phyloP scores from a whole-genome alignment of 1,284 basidiomycete species.

The Rhodotorula sp. region DNA sequence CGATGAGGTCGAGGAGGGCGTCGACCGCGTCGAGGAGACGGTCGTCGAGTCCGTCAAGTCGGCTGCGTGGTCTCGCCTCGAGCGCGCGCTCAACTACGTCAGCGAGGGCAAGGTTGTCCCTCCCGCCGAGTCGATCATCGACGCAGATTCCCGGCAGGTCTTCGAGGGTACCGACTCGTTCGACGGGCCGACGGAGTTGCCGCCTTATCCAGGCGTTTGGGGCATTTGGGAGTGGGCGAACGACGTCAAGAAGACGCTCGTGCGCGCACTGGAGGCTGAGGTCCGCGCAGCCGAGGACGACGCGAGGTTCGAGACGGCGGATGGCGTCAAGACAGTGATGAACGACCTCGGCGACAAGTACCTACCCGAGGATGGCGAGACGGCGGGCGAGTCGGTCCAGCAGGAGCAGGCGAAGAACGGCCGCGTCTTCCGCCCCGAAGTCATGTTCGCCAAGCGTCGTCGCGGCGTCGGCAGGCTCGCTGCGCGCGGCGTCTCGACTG shows the following conservation, averaged over 20 bases:
- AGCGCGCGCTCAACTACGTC: slow-evolving; percentile 60
- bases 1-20: slow-evolving; percentile 70
- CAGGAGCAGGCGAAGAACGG: slow-evolving; percentile 7
- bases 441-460: slow-evolving; percentile 75
- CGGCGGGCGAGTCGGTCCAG: background rate
- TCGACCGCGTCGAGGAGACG: slow-evolving; percentile 78
- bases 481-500: slow-evolving; percentile 38
- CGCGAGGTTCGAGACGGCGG: slow-evolving; percentile 66
- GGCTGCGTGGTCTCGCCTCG: slow-evolving; percentile 55
- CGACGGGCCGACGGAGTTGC: slow-evolving; percentile 55
- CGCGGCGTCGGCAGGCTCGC: slow-evolving; percentile 53
- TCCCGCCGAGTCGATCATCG: background rate
- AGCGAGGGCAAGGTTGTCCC: slow-evolving; percentile 32
- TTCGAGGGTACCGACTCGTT: slow-evolving; percentile 46
- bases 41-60: slow-evolving; percentile 61
- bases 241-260: slow-evolving; percentile 76
- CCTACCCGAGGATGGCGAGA: slow-evolving; percentile 57
- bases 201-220: slow-evolving; percentile 82
- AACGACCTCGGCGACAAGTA: slow-evolving; percentile 69
- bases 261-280: slow-evolving; percentile 76
- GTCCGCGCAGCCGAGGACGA: slow-evolving; percentile 80
- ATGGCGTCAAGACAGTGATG: slow-evolving; percentile 67
- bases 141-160: background rate
- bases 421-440: slow-evolving; percentile 88
- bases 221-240: slow-evolving; percentile 84